A percentile compares a stretch with the other conserved stretches of the same genome.
Evolutionary conservation across 2,329 filamentous ascomycete species (phyloP).

Genomic region (Aspergillus melleus): DNA sequence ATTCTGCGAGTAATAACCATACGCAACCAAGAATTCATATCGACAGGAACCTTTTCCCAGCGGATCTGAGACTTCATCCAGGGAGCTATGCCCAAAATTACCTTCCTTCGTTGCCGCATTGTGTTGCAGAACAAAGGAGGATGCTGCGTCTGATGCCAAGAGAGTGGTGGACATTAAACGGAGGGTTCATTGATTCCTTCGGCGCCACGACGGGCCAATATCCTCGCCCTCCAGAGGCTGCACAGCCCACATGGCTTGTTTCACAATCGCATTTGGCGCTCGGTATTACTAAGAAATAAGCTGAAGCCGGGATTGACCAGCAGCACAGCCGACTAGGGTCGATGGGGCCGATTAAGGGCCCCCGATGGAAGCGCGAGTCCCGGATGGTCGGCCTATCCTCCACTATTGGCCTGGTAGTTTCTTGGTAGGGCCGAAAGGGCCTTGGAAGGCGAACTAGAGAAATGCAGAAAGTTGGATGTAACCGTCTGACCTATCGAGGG

Average conservation of each 20-base stretch:
- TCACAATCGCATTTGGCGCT: neutral
- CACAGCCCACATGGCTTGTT: neutral
- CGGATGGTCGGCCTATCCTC: neutral
- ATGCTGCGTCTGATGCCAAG: neutral
- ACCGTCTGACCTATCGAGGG: neutral
- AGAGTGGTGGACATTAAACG: neutral
- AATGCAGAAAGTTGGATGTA: neutral
- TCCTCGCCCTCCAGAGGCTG: neutral
- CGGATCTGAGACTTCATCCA: neutral
- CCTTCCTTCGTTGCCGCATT: neutral
- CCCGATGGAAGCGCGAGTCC: neutral
- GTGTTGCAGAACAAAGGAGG: neutral
- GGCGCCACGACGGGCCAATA: neutral
- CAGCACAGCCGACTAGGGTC: neutral
- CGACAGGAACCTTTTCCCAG: neutral
- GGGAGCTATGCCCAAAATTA: neutral
- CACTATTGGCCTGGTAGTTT: neutral
- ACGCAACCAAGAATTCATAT: neutral
- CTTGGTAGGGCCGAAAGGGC: neutral
- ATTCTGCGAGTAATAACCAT: neutral
- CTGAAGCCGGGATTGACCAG: neutral
- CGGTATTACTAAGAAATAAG: neutral
- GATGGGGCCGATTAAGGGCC: neutral
- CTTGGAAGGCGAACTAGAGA: neutral
- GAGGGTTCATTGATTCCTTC: neutral